A percentile compares a stretch with the other conserved stretches of the same genome.
Conservation (phyloP, 179 eudicot species). For the Carnegiea gigantea region DNA sequence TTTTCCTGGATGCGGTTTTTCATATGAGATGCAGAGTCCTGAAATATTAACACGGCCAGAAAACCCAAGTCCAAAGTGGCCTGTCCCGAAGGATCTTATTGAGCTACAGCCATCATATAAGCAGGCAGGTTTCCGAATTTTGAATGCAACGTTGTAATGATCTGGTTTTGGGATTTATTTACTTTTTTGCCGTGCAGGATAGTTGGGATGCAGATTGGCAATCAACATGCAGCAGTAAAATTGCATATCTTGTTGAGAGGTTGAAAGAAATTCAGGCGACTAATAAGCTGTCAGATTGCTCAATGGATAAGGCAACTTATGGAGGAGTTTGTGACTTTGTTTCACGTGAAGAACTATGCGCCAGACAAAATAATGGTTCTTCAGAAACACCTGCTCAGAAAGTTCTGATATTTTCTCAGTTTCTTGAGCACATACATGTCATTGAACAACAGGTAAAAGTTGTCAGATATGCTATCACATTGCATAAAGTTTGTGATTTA, state of each 20-base stretch:
- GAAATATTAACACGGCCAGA: slow-evolving; percentile 80
- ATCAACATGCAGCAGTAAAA: slow-evolving; percentile 98
- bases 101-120: slow-evolving; percentile 97
- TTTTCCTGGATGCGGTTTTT: slow-evolving; percentile 67
- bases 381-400: slow-evolving; percentile 45
- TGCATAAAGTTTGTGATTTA: background rate
- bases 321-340: slow-evolving; percentile 22
- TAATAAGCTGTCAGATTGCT: slow-evolving; percentile 29
- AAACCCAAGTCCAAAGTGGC: slow-evolving; percentile 97
- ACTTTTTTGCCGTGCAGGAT: slow-evolving; percentile 50
- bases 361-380: slow-evolving; percentile 27
- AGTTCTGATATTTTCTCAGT: slow-evolving; percentile 94
- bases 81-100: slow-evolving; percentile 96
- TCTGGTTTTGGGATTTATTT: background rate
- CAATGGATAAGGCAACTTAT: slow-evolving; percentile 27
- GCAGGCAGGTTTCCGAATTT: slow-evolving; percentile 50
- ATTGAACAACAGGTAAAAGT: slow-evolving; percentile 81
- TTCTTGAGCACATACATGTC: slow-evolving; percentile 94
- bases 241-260: slow-evolving; percentile 71
- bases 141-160: background rate
- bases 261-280: slow-evolving; percentile 67
- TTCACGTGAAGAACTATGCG: slow-evolving; percentile 22
- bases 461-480: slow-evolving; percentile 11
- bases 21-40: slow-evolving; percentile 96
- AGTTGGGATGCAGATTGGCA: slow-evolving; percentile 99